Conservation (phyloP, 768 basidiomycete genomes). For the Russula sp. region DNA sequence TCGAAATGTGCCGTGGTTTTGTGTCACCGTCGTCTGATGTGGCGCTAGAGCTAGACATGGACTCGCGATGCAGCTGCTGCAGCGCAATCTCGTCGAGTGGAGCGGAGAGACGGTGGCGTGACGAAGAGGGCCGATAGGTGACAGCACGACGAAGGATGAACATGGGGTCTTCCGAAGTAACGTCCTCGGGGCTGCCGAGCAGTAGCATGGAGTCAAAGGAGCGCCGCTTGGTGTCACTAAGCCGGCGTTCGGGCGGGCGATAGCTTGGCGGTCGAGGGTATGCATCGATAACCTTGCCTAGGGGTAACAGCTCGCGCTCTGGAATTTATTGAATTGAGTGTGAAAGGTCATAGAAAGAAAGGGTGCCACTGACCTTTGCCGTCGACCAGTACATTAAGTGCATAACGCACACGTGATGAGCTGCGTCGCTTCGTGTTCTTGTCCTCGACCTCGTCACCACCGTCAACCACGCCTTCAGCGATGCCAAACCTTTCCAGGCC, state of each 20-base stretch:
- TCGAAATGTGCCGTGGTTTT: conserved; percentile 42
- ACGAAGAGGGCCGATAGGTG: conserved; percentile 62
- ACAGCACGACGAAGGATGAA: conserved; percentile 84
- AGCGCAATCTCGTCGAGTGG: conserved; percentile 82
- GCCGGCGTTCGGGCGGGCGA: conserved; percentile 53
- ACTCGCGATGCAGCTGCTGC: conserved; percentile 63
- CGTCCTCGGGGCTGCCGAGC: conserved; percentile 64
- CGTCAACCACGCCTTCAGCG: conserved; percentile 94
- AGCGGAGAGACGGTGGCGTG: conserved; percentile 63
- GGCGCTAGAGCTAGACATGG: conserved; percentile 47
- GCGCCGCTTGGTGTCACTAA: conserved; percentile 64
- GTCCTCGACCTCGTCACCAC: conserved; percentile 96
- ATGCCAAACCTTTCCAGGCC: conserved; percentile 93
- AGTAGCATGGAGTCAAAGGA: conserved; percentile 77
- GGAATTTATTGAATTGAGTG: conserved; percentile 11
- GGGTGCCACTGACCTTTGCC: conserved; percentile 52
- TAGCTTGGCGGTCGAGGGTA: conserved; percentile 69
- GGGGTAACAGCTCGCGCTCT: conserved; percentile 77
- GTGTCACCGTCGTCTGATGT: conserved; percentile 43
- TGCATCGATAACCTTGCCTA: conserved; percentile 80
- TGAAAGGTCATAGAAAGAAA: background rate
- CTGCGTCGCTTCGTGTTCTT: conserved; percentile 79
- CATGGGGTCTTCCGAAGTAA: conserved; percentile 75
- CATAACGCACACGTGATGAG: conserved; percentile 71
- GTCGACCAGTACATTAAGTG: conserved; percentile 50